Base-by-base conservation (phyloP, 768 basidiomycete species). In the Asterophora lycoperdoides region DNA sequence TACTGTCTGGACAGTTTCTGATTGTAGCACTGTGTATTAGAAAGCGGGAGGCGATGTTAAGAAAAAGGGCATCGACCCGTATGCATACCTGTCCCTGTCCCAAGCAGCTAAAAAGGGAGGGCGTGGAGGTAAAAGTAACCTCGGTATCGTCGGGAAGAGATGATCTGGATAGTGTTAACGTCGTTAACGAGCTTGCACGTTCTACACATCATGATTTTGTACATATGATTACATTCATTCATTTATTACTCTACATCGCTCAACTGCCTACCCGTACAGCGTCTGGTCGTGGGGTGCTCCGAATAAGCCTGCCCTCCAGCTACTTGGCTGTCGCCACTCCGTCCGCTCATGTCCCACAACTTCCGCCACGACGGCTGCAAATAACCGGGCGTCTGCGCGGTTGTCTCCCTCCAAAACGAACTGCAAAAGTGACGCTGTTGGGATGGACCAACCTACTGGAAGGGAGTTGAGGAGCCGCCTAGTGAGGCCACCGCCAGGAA, bases 1-100 rank as follows among this genome's bases (percentile, higher is more conserved):
- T 33, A 17, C 8, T 41, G 26, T 51, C 51, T 36, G 20, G 18
- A 18, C 17, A 19, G 19, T 11, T 44, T 44, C 28, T 53, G 19
- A 36, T 39, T 59, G 33, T 59, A 46, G 40, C 39, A 46, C 5
- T n/a, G 46, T 34, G 34, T 35, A 54, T 45, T 66, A 98, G 95
- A 89, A 84, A 72, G 96, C 94, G 18, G 90, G 89, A 28, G 96
- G 96, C 7, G 96, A 98, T 63, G 74, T 96, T 64, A 94, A 92
- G 68, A 89, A 81, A 64, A 79, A 81, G 35, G 86, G 86, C 13
- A 66, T 91, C 45, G 93, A 96, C 63, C 96, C 96, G 4, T 98
- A 92, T 64, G 92, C 91, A 14, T 99, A 97, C 65, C 64, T 99
- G 29, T 73, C 91, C 6, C 71, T 99, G 45, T 79, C 83, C 17